Evolutionary conservation across 2,329 filamentous ascomycete genomes (phyloP).

Genomic region (Shiraia sp.): DNA sequence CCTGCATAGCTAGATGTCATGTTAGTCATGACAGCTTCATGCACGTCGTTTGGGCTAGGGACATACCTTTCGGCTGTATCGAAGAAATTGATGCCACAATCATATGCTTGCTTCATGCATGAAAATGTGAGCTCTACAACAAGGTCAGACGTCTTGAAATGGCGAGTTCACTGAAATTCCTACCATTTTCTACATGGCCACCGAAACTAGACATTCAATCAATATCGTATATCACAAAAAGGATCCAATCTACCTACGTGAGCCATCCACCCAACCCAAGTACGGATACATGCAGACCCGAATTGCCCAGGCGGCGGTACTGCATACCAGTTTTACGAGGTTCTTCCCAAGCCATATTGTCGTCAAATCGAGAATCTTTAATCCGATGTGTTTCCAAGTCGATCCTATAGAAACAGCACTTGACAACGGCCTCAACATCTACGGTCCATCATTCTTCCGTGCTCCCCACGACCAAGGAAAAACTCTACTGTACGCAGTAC

Average conservation of each 20-base stretch:
- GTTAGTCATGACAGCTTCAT: not conserved
- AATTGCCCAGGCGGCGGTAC: conserved; percentile 72
- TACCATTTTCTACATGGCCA: conserved; percentile 70
- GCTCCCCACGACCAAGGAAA: too few relatives aligned
- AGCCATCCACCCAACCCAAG: conserved; percentile 67
- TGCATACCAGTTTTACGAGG: conserved; percentile 46
- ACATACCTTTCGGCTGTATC: conserved; percentile 25
- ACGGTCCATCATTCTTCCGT: too few relatives aligned
- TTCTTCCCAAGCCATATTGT: conserved; percentile 40
- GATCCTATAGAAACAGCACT: too few relatives aligned
- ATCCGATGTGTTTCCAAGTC: too few relatives aligned
- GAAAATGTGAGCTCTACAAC: conserved; percentile 58
- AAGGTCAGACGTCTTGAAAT: not conserved
- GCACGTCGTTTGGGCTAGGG: too few relatives aligned
- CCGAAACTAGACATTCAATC: conserved; percentile 47
- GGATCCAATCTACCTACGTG: conserved; percentile 58
- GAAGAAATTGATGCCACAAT: conserved; percentile 53
- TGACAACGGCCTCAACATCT: too few relatives aligned
- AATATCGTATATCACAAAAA: not conserved
- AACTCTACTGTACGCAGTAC: too few relatives aligned
- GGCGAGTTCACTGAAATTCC: not conserved
- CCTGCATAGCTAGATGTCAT: conserved; percentile 45
- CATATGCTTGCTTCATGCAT: conserved; percentile 59
- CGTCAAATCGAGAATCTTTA: too few relatives aligned
- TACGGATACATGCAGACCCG: conserved; percentile 73